These are phyloP conservation scores for Hypoxylon perforatum DNA, from an alignment of 495 filamentous ascomycete genomes.

Conservation along the genomic window DNA sequence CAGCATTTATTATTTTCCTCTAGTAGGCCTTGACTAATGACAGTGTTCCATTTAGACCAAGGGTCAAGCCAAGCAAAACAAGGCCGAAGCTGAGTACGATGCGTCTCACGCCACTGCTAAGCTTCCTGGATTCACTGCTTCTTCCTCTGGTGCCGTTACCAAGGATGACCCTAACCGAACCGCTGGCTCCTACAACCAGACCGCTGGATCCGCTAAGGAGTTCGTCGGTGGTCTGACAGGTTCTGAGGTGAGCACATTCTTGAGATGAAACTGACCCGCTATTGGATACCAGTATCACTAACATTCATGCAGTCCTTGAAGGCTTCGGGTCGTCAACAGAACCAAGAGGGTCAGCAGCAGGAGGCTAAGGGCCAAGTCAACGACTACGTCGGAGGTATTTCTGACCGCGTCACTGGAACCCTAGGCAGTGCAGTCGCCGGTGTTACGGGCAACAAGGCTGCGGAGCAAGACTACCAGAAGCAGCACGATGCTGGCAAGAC, in stretches of 20 bases:
- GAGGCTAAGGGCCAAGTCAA: slow-evolving; percentile 87
- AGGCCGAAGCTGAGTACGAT: slow-evolving; percentile 72
- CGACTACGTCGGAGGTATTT: slow-evolving; percentile 76
- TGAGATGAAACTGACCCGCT: background rate
- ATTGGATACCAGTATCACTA: background rate
- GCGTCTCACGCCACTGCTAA: slow-evolving; percentile 79
- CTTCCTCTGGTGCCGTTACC: slow-evolving; percentile 75
- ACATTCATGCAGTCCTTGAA: slow-evolving; percentile 65
- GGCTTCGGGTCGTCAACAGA: slow-evolving; percentile 78
- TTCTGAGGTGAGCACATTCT: slow-evolving; percentile 63
- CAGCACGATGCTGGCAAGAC: slow-evolving; percentile 90
- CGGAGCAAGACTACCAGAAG: slow-evolving; percentile 68
- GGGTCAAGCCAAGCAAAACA: slow-evolving; percentile 68
- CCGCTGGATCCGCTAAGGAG: slow-evolving; percentile 86
- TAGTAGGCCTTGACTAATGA: slow-evolving; percentile 24
- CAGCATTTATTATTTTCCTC: background rate
- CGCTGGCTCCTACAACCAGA: slow-evolving; percentile 85
- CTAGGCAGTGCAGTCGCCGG: slow-evolving; percentile 76
- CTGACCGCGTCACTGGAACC: slow-evolving; percentile 77
- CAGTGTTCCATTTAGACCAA: slow-evolving; percentile 41
- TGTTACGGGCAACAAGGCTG: slow-evolving; percentile 74
- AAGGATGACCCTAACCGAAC: slow-evolving; percentile 78
- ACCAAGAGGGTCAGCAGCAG: slow-evolving; percentile 79
- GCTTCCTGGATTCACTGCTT: slow-evolving; percentile 73
- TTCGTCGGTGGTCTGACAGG: slow-evolving; percentile 79